A percentile compares a stretch with the other conserved stretches of the same genome.
phyloP scores from a whole-genome alignment of 108 stramenopile genomes.

The Skeletonema costatum region DNA sequence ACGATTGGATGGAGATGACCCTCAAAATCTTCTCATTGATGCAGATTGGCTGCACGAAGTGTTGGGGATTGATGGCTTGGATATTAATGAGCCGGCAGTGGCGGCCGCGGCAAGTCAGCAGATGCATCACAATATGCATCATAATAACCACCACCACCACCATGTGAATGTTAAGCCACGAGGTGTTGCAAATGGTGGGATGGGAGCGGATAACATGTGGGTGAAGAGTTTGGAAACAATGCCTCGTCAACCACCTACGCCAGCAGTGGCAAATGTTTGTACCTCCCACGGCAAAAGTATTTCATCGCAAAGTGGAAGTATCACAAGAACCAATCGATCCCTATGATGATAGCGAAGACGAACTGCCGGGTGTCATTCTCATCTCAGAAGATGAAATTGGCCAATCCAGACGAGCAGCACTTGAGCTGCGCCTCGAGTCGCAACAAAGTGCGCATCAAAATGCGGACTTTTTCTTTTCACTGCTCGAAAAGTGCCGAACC shows the following conservation, averaged over 20 bases:
- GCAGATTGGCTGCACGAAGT: slow-evolving; percentile 13
- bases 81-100: not conserved
- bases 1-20: not conserved
- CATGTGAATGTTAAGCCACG: too few relatives aligned
- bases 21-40: not conserved
- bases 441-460: slow-evolving; percentile 4
- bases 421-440: slow-evolving; percentile 10
- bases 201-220: not conserved
- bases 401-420: slow-evolving; percentile 12
- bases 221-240: not conserved
- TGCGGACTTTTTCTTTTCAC: not conserved
- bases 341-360: not conserved
- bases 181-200: not conserved
- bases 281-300: not conserved
- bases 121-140: not conserved
- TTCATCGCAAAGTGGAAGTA: not conserved
- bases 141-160: not conserved
- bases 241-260: not conserved
- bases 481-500: slow-evolving; percentile 4
- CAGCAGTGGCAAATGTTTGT: not conserved
- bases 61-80: not conserved
- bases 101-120: not conserved
- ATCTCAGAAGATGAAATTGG: slow-evolving; percentile 11
- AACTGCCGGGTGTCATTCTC: not conserved
- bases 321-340: slow-evolving; percentile 3